Evolutionary conservation across 1,139 yeast genomes (phyloP), one percentile per base, ranked within the genome.

Genomic region (Saccharomycopsis crataegensis): DNA sequence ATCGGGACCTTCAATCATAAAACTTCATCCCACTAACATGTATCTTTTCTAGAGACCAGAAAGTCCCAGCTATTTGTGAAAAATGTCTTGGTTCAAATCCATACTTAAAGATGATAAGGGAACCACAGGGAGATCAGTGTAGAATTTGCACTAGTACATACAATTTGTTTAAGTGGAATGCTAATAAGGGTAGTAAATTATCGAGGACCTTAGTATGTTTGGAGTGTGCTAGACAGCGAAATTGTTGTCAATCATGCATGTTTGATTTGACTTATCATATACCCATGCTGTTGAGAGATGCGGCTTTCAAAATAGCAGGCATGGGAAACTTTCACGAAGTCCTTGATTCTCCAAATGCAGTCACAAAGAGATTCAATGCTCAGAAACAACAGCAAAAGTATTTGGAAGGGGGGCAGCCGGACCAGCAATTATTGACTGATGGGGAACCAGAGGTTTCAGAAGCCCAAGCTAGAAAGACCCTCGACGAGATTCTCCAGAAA

Each of bases 181-280:
- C 72, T 8, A 64, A 69, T 8, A 61, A 65, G 46, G 69, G 73
- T 43, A 65, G 70, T 11, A 70, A 73, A 55, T 60, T 50, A 17
- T 64, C 74, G 57, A 78, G 76, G 61, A 82, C 87, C 6, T 68
- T 77, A 5, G 78, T 89, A 28, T 90, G 99, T 67, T 66, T 71
- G 43, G 82, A 91, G 0, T 93, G 99, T 69, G 83, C 97, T 1
- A 72, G 81, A 46, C 79, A 84, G 49, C 77, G 84, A 59, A 85
- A 87, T 68, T 86, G 96, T 60, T 93, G 99, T 64, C 98, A 93
- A 65, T 70, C 82, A 28, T 93, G 99, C 65, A 78, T 89, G 80
- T 69, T 86, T 46, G 98, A 93, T 69, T 72, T 89, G 50, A 79
- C 83, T 32, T 87, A 83, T 70, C 86, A 90, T 6, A 78, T 93